Conservation (phyloP, 345 rosid genomes). For the Hibiscus mutabilis region DNA sequence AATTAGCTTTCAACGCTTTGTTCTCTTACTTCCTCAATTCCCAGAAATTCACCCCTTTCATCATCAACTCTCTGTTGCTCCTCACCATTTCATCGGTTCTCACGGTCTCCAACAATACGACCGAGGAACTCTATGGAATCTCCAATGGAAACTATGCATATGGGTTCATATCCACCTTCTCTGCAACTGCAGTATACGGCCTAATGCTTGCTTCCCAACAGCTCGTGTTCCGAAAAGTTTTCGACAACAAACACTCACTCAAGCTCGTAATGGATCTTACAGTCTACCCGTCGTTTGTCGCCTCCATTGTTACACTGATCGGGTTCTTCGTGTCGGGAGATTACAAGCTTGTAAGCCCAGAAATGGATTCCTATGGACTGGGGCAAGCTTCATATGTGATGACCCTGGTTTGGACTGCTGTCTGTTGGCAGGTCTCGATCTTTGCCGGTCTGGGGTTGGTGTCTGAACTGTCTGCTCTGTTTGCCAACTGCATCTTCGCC, state of each 20-base stretch:
- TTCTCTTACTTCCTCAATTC: constrained; percentile 33
- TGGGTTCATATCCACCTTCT: constrained; percentile 45
- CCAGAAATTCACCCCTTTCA: constrained; percentile 30
- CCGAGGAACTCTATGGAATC: not conserved
- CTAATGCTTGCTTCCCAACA: constrained; percentile 35
- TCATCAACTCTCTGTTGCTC: constrained; percentile 16
- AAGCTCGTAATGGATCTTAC: constrained; percentile 28
- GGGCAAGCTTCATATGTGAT: constrained; percentile 32
- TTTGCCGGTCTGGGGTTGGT: no score
- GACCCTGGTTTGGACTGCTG: not conserved
- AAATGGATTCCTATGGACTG: constrained; percentile 26
- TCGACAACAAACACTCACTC: constrained; percentile 13
- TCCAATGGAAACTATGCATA: constrained; percentile 18
- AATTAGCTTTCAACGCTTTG: constrained; percentile 29
- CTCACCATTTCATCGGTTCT: constrained; percentile 32
- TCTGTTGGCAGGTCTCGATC: constrained; percentile 23
- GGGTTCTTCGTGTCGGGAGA: constrained; percentile 39
- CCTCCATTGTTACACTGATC: constrained; percentile 8
- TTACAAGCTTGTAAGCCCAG: constrained; percentile 23
- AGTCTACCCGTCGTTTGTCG: constrained; percentile 2
- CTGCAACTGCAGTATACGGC: constrained; percentile 38
- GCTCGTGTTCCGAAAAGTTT: constrained; percentile 35
- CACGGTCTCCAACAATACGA: constrained; percentile 24
- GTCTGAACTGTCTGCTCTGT: no score
- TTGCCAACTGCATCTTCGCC: no score